A percentile compares a stretch with the other conserved stretches of the same genome.
Conservation (phyloP, 2,329 filamentous ascomycete genomes). For the Zelopaecilomyces penicillatus region DNA sequence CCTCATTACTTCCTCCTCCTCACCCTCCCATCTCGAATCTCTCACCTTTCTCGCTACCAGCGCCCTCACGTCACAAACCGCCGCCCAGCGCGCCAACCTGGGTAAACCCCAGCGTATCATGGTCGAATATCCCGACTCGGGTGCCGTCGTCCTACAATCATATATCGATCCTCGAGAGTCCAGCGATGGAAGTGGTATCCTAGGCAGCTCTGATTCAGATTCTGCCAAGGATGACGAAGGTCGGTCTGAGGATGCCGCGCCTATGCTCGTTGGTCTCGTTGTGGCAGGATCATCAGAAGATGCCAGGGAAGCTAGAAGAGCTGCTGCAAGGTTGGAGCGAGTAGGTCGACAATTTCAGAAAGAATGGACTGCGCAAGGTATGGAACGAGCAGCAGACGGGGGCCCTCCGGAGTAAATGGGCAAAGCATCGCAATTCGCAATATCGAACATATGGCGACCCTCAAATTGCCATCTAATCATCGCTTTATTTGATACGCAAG, state of each 20-base stretch:
- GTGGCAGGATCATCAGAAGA: constrained; percentile 41
- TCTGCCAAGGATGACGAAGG: constrained; percentile 9
- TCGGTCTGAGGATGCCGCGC: constrained; percentile 24
- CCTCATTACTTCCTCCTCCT: constrained; percentile 45
- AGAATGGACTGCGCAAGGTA: constrained; percentile 35
- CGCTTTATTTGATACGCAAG: too few relatives aligned
- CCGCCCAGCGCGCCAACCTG: constrained; percentile 43
- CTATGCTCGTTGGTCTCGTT: constrained; percentile 47
- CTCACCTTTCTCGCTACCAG: constrained; percentile 44
- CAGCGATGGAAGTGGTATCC: constrained; percentile 6
- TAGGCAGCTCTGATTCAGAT: constrained; percentile 1
- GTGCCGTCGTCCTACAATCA: constrained; percentile 35
- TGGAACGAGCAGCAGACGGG: constrained; percentile 17
- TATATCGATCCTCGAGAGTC: constrained; percentile 34
- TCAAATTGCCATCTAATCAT: too few relatives aligned
- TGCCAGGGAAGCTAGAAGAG: constrained; percentile 42
- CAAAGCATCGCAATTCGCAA: too few relatives aligned
- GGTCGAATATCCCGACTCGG: constrained; percentile 43
- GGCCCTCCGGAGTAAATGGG: constrained; percentile 14
- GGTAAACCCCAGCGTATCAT: constrained; percentile 49
- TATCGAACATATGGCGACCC: too few relatives aligned
- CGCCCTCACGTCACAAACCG: constrained; percentile 44
- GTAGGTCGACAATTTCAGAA: constrained; percentile 47
- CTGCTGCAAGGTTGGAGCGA: constrained; percentile 44
- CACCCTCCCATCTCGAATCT: constrained; percentile 36